A percentile compares a stretch with the other conserved stretches of the same genome.
Conservation (phyloP, 768 basidiomycete species). For the Hortiboletus campestris region DNA sequence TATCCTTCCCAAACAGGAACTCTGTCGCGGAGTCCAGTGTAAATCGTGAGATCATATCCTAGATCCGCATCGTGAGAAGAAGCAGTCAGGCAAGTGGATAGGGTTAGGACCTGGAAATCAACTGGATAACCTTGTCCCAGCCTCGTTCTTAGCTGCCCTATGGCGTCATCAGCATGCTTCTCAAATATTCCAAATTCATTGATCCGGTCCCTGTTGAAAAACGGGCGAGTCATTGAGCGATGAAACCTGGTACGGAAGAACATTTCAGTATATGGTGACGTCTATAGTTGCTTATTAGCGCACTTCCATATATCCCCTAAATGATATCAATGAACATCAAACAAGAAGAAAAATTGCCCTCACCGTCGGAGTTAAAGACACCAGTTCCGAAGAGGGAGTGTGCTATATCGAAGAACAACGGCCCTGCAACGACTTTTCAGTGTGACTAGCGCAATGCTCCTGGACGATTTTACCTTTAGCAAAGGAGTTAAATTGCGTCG, state of each 20-base stretch:
- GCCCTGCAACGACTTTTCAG: conserved; percentile 18
- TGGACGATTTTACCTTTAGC: conserved; percentile 31
- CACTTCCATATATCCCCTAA: conserved; percentile 58
- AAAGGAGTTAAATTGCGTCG: conserved; percentile 41
- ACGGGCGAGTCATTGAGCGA: conserved; percentile 48
- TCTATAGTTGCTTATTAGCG: neutral
- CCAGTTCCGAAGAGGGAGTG: conserved; percentile 48
- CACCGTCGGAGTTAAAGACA: conserved; percentile 56
- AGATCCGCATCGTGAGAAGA: neutral
- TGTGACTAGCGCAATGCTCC: conserved; percentile 7
- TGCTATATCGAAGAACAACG: neutral
- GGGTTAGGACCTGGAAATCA: conserved; percentile 49
- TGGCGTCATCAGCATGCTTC: conserved; percentile 45
- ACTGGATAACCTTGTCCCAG: conserved; percentile 47
- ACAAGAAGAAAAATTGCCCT: neutral
- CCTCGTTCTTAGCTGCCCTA: conserved; percentile 44
- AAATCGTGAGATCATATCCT: conserved; percentile 56
- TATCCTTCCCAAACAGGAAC: conserved; percentile 53
- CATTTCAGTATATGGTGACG: neutral
- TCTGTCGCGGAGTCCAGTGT: conserved; percentile 60
- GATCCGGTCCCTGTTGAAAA: conserved; percentile 55
- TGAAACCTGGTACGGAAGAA: neutral
- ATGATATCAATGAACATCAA: neutral
- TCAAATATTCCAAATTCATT: conserved; percentile 56
- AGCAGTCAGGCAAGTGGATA: neutral